phyloP scores from a whole-genome alignment of 2,329 filamentous ascomycete species.

The Ophiostoma perfectum region DNA sequence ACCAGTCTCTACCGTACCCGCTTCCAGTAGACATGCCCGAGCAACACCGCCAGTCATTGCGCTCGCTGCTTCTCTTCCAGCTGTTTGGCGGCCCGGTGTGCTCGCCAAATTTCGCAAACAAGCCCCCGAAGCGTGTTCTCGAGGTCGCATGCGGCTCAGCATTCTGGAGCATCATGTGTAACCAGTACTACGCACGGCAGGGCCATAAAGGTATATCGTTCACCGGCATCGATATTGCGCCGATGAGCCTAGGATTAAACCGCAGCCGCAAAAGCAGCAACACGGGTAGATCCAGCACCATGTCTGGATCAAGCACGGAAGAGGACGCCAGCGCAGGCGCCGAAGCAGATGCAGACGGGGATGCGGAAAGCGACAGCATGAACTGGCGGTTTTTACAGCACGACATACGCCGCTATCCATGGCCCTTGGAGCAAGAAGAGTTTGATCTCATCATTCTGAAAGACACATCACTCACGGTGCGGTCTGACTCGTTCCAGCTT shows the following conservation, averaged over 20 bases:
- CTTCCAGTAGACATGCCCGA: slow-evolving; percentile 78
- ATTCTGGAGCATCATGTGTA: slow-evolving; percentile 85
- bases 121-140: slow-evolving; percentile 69
- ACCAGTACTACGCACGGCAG: slow-evolving; percentile 64
- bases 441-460: slow-evolving; percentile 90
- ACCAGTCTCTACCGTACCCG: slow-evolving; percentile 68
- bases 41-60: slow-evolving; percentile 78
- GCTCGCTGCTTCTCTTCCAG: slow-evolving; percentile 73
- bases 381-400: slow-evolving; percentile 87
- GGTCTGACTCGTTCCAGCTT: slow-evolving; percentile 52
- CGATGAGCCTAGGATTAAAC: slow-evolving; percentile 35
- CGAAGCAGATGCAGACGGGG: background rate
- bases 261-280: background rate
- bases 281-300: background rate
- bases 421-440: slow-evolving; percentile 72
- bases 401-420: slow-evolving; percentile 67
- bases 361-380: slow-evolving; percentile 50
- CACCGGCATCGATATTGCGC: slow-evolving; percentile 75
- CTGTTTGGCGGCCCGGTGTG: slow-evolving; percentile 77
- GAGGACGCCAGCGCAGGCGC: background rate
- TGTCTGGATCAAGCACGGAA: background rate
- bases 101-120: slow-evolving; percentile 59
- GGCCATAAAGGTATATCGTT: slow-evolving; percentile 69
- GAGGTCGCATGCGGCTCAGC: slow-evolving; percentile 84
- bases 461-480: slow-evolving; percentile 65